These are phyloP conservation scores for Alternaria atra DNA, from an alignment of 2,329 filamentous ascomycete species.

Conservation along the genomic window DNA sequence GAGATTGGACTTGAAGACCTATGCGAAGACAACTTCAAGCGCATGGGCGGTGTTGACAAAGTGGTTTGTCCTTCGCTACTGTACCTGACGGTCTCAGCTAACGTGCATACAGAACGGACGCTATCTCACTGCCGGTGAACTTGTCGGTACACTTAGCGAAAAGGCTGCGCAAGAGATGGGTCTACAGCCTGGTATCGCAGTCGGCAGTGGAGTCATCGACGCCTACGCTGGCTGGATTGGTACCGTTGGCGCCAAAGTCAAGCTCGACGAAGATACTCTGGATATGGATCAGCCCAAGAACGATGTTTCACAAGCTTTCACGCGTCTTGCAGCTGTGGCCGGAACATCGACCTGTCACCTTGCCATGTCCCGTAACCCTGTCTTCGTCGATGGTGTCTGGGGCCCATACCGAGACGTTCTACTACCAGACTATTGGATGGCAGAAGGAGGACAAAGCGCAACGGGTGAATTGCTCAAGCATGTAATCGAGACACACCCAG, in stretches of 20 bases:
- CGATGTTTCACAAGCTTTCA: constrained; percentile 91
- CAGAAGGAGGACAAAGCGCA: constrained; percentile 94
- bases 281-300: constrained; percentile 75
- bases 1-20: constrained; percentile 88
- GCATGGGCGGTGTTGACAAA: constrained; percentile 92
- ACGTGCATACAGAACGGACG: constrained; percentile 79
- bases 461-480: constrained; percentile 95
- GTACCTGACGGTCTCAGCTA: constrained; percentile 39
- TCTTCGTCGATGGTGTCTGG: constrained; percentile 97
- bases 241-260: constrained; percentile 95
- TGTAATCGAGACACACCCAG: constrained; percentile 93
- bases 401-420: constrained; percentile 95
- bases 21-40: constrained; percentile 84
- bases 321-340: constrained; percentile 89
- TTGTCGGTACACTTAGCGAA: constrained; percentile 84
- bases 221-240: constrained; percentile 99
- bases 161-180: constrained; percentile 85
- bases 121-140: constrained; percentile 90
- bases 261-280: constrained; percentile 73
- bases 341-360: constrained; percentile 98
- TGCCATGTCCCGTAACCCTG: constrained; percentile 90
- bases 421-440: constrained; percentile 93
- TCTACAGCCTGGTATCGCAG: constrained; percentile 84
- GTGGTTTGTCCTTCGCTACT: constrained; percentile 72
- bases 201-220: constrained; percentile 96